Evolutionary conservation across 352 stramenopile genomes (phyloP).

Genomic region (Pythium brassicae): DNA sequence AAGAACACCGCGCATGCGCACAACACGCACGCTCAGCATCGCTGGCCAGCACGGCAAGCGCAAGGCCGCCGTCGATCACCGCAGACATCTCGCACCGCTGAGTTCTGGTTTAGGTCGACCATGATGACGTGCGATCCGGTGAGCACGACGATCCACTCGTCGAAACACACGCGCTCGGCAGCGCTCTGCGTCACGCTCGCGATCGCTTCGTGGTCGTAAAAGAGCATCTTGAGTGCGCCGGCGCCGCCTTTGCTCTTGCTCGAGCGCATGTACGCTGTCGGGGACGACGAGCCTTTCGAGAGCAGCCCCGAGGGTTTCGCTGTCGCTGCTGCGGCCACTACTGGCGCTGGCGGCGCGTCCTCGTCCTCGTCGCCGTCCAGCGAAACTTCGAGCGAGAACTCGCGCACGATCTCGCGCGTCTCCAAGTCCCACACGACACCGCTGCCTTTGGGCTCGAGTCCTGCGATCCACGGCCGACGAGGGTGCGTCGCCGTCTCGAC

Average conservation of each 20-base stretch:
- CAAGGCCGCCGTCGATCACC: background rate
- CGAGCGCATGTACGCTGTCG: conserved; percentile 49
- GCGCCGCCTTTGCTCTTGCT: conserved; percentile 31
- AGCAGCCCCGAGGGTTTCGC: conserved; percentile 21
- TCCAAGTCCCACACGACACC: conserved; percentile 76
- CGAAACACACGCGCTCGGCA: conserved; percentile 48
- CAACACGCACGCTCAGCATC: background rate
- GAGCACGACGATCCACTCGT: conserved; percentile 70
- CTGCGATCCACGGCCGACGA: conserved; percentile 60
- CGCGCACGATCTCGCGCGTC: conserved; percentile 47
- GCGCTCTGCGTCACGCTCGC: conserved; percentile 32
- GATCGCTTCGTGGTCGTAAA: conserved; percentile 75
- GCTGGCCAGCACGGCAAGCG: background rate
- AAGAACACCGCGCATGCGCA: too few relatives aligned
- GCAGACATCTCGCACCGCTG: conserved; percentile 29
- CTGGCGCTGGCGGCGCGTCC: background rate
- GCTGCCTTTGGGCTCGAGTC: conserved; percentile 55
- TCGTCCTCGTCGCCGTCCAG: conserved; percentile 26
- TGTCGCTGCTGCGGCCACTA: conserved; percentile 13
- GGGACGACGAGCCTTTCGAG: conserved; percentile 36
- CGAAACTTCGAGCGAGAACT: conserved; percentile 64
- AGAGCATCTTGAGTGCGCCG: conserved; percentile 52
- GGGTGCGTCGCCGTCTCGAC: conserved; percentile 63
- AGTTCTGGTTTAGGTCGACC: conserved; percentile 67
- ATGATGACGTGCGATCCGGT: conserved; percentile 56